Percentiles rank a stretch among this genome's conserved stretches.
These are phyloP conservation scores for Wickerhamomyces canadensis DNA, from an alignment of 805 yeast species.

Conservation along the genomic window DNA sequence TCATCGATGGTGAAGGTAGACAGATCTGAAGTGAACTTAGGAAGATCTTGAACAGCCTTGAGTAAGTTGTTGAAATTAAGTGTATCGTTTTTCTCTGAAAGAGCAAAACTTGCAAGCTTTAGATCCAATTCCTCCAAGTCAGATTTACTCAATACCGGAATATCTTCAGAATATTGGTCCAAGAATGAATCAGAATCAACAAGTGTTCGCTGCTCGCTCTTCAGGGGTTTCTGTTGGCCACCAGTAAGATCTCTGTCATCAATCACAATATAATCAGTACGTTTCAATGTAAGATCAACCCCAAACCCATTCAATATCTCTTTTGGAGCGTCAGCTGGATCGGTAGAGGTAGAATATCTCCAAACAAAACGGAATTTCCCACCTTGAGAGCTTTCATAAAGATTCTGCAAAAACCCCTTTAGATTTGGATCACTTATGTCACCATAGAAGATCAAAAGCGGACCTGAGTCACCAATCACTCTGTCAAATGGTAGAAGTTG, in stretches of 20 bases:
- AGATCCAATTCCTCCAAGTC: slow-evolving; percentile 34
- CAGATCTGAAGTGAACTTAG: slow-evolving; percentile 39
- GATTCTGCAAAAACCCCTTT: slow-evolving; percentile 48
- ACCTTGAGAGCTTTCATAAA: slow-evolving; percentile 51
- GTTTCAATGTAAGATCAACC: slow-evolving; percentile 53
- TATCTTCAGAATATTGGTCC: slow-evolving; percentile 23
- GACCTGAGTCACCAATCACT: slow-evolving; percentile 50
- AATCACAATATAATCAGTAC: slow-evolving; percentile 60
- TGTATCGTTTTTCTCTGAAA: slow-evolving; percentile 18
- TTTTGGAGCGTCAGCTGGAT: slow-evolving; percentile 8
- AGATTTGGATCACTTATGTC: slow-evolving; percentile 48
- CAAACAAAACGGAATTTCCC: slow-evolving; percentile 72
- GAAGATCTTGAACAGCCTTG: slow-evolving; percentile 44
- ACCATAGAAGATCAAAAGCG: slow-evolving; percentile 64
- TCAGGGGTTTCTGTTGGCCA: slow-evolving; percentile 21
- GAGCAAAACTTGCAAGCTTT: slow-evolving; percentile 31
- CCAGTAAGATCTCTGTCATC: slow-evolving; percentile 47
- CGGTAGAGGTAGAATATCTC: slow-evolving; percentile 74
- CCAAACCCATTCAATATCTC: slow-evolving; percentile 57
- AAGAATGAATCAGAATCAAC: slow-evolving; percentile 13
- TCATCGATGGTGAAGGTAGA: slow-evolving; percentile 14
- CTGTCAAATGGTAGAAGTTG: slow-evolving; percentile 49
- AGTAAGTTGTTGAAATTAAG: slow-evolving; percentile 34
- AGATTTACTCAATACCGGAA: slow-evolving; percentile 26
- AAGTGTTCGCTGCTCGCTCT: neutral